Percentiles rank a stretch among this genome's conserved stretches.
phyloP scores from a whole-genome alignment of 2,329 filamentous ascomycete genomes.

The Corynespora cassiicola region DNA sequence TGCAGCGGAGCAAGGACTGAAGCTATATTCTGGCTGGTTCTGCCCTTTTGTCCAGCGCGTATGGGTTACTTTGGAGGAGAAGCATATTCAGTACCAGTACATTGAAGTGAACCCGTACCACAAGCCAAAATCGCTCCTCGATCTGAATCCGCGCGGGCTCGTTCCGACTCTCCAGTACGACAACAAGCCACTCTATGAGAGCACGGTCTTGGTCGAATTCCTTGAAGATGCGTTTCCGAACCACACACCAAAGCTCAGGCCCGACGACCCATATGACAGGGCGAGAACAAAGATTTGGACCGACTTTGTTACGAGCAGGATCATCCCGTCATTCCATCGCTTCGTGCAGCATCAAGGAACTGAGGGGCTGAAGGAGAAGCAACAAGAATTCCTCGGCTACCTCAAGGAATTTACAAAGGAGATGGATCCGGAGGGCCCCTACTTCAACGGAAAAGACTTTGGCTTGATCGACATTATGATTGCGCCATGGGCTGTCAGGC shows the following conservation, averaged over 20 bases:
- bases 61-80: conserved; percentile 77
- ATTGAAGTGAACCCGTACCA: conserved; percentile 74
- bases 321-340: conserved; percentile 74
- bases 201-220: conserved; percentile 75
- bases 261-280: conserved; percentile 67
- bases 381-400: conserved; percentile 63
- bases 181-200: conserved; percentile 73
- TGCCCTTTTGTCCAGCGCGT: conserved; percentile 72
- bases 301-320: conserved; percentile 71
- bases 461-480: conserved; percentile 73
- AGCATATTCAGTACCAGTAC: conserved; percentile 76
- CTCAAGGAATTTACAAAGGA: conserved; percentile 67
- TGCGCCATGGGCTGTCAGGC: conserved; percentile 74
- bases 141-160: conserved; percentile 76
- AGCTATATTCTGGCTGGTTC: conserved; percentile 79
- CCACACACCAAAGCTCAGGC: conserved; percentile 60
- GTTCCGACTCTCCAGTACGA: conserved; percentile 71
- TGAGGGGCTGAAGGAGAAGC: conserved; percentile 56
- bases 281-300: conserved; percentile 75
- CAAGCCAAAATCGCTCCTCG: conserved; percentile 71
- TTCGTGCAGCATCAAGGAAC: conserved; percentile 52
- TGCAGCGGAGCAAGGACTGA: conserved; percentile 57
- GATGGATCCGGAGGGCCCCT: conserved; percentile 69
- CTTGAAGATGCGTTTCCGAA: conserved; percentile 73
- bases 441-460: conserved; percentile 70